These are phyloP conservation scores for Trametes versicolor DNA, from an alignment of 1,284 basidiomycete species.

Conservation along the genomic window DNA sequence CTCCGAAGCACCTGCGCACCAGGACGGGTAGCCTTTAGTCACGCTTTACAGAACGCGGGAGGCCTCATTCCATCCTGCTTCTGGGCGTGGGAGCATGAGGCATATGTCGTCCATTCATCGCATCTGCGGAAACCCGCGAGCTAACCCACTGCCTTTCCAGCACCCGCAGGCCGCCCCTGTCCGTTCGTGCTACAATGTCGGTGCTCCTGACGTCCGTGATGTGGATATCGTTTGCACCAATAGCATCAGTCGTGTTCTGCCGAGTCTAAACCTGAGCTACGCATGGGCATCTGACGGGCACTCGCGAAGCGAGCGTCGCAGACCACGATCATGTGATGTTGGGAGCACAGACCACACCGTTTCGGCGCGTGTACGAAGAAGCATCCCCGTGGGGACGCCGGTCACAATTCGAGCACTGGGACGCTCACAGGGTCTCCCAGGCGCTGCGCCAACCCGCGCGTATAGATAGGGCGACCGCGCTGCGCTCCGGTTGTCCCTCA, in stretches of 20 bases:
- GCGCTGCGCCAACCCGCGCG: slow-evolving; percentile 20
- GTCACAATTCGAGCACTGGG: slow-evolving; percentile 10
- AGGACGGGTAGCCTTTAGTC: not conserved
- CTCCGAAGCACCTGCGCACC: not conserved
- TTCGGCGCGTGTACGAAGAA: slow-evolving; percentile 21
- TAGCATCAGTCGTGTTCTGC: not conserved
- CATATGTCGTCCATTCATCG: slow-evolving; percentile 2
- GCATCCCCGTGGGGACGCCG: slow-evolving; percentile 21
- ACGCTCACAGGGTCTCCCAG: slow-evolving; percentile 26
- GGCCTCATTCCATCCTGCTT: slow-evolving; percentile 3
- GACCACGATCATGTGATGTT: slow-evolving; percentile 28
- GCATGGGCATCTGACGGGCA: slow-evolving; percentile 15
- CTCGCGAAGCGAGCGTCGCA: not conserved
- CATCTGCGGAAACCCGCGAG: not conserved
- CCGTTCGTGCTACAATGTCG: not conserved
- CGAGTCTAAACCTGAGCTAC: not conserved
- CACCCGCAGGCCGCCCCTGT: not conserved
- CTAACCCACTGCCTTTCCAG: not conserved
- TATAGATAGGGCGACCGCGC: slow-evolving; percentile 22
- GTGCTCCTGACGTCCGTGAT: not conserved
- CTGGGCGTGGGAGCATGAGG: slow-evolving; percentile 18
- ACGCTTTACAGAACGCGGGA: slow-evolving; percentile 6
- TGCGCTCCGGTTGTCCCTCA: slow-evolving; percentile 1
- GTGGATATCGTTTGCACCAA: not conserved
- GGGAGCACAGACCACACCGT: not conserved